These are phyloP conservation scores for Insectozyma bohioensis DNA, from an alignment of 1,139 yeast species.

Conservation along the genomic window DNA sequence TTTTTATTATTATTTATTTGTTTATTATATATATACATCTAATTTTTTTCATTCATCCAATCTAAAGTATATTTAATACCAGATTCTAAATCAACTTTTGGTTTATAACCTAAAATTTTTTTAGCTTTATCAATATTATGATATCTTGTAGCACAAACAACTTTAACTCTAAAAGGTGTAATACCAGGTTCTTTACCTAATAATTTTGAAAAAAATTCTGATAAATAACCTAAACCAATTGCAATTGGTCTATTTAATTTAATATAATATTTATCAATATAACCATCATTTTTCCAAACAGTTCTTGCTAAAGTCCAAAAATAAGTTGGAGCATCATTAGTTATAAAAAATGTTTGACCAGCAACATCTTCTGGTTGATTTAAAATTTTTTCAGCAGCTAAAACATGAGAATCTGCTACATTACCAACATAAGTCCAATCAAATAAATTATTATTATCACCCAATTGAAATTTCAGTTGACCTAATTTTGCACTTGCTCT, in stretches of 20 bases:
- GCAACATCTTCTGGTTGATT: slow-evolving; percentile 57
- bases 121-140: slow-evolving; percentile 92
- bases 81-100: slow-evolving; percentile 75
- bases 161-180: slow-evolving; percentile 91
- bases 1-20: slow-evolving; percentile 1
- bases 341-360: slow-evolving; percentile 86
- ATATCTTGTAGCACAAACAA: slow-evolving; percentile 93
- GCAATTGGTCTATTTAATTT: slow-evolving; percentile 75
- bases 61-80: slow-evolving; percentile 80
- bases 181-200: slow-evolving; percentile 88
- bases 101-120: slow-evolving; percentile 69
- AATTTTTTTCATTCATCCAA: slow-evolving; percentile 76
- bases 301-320: slow-evolving; percentile 97
- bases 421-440: slow-evolving; percentile 99
- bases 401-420: slow-evolving; percentile 94
- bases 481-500: slow-evolving; percentile 80
- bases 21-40: slow-evolving; percentile 4
- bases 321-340: slow-evolving; percentile 93
- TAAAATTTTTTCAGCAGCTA: slow-evolving; percentile 79
- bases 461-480: slow-evolving; percentile 89
- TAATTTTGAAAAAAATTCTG: slow-evolving; percentile 69
- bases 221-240: slow-evolving; percentile 72
- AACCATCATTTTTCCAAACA: slow-evolving; percentile 96
- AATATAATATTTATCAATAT: slow-evolving; percentile 66
- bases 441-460: slow-evolving; percentile 88